Conservation (phyloP, 495 filamentous ascomycete genomes). For the Aspergillus avenaceus region DNA sequence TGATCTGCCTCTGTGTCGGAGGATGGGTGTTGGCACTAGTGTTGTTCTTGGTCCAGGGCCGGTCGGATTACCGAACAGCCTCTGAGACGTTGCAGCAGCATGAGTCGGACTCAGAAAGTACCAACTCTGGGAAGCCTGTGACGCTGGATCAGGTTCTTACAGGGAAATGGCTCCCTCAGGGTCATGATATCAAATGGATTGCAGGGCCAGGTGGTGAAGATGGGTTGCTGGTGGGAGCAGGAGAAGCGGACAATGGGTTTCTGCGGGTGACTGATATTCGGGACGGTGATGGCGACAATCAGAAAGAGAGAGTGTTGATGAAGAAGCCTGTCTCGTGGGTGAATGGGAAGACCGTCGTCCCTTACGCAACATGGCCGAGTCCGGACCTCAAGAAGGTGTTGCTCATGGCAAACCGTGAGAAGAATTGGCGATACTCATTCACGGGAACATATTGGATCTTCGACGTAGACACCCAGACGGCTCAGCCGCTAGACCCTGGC, state of each 20-base stretch:
- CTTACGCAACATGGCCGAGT: slow-evolving; percentile 67
- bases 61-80: slow-evolving; percentile 16
- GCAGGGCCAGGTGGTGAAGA: slow-evolving; percentile 80
- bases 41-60: slow-evolving; percentile 61
- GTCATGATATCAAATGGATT: slow-evolving; percentile 83
- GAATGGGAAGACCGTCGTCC: slow-evolving; percentile 44
- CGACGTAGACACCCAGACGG: slow-evolving; percentile 78
- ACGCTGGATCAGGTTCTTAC: slow-evolving; percentile 75
- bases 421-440: slow-evolving; percentile 88
- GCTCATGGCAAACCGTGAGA: slow-evolving; percentile 60
- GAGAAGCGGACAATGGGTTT: slow-evolving; percentile 53
- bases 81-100: slow-evolving; percentile 22
- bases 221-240: slow-evolving; percentile 71
- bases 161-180: slow-evolving; percentile 64
- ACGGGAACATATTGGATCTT: slow-evolving; percentile 89
- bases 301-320: slow-evolving; percentile 67
- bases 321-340: slow-evolving; percentile 58
- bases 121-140: slow-evolving; percentile 70
- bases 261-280: slow-evolving; percentile 86
- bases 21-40: slow-evolving; percentile 78
- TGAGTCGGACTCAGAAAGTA: slow-evolving; percentile 59
- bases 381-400: slow-evolving; percentile 80
- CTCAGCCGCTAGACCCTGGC: slow-evolving; percentile 69
- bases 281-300: slow-evolving; percentile 38
- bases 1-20: slow-evolving; percentile 62